Conservation (phyloP, 2,329 filamentous ascomycete species). For the Diaporthe destruens region DNA sequence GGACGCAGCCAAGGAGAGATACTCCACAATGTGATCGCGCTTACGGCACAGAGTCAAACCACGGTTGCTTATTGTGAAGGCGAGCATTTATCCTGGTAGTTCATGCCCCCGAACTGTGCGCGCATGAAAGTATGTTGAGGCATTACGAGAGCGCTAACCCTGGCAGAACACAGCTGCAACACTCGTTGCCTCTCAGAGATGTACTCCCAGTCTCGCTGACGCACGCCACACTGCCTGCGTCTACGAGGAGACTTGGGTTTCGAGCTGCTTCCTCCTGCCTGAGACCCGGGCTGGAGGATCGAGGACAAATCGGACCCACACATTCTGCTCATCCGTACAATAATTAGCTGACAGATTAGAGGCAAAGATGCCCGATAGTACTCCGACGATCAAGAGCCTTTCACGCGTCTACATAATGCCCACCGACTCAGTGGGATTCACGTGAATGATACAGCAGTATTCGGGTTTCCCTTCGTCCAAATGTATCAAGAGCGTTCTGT, state of each 20-base stretch:
- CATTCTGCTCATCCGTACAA: conserved; percentile 11
- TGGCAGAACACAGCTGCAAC: neutral
- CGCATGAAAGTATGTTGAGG: neutral
- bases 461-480: neutral
- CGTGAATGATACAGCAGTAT: neutral
- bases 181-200: neutral
- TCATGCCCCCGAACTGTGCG: neutral
- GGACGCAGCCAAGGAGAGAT: neutral
- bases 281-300: conserved; percentile 7
- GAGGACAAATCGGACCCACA: conserved; percentile 9
- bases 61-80: conserved; percentile 5
- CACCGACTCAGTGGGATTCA: neutral
- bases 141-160: neutral
- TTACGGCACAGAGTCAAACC: neutral
- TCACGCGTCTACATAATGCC: no score
- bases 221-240: neutral
- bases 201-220: neutral
- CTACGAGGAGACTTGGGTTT: neutral
- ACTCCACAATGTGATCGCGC: neutral
- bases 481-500: neutral
- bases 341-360: conserved; percentile 25
- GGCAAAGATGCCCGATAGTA: neutral
- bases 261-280: neutral
- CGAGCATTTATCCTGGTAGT: neutral
- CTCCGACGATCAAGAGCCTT: neutral